A percentile compares a stretch with the other conserved stretches of the same genome.
Evolutionary conservation across 257 asterid genomes (phyloP).

Genomic region (Capsicum pubescens): DNA sequence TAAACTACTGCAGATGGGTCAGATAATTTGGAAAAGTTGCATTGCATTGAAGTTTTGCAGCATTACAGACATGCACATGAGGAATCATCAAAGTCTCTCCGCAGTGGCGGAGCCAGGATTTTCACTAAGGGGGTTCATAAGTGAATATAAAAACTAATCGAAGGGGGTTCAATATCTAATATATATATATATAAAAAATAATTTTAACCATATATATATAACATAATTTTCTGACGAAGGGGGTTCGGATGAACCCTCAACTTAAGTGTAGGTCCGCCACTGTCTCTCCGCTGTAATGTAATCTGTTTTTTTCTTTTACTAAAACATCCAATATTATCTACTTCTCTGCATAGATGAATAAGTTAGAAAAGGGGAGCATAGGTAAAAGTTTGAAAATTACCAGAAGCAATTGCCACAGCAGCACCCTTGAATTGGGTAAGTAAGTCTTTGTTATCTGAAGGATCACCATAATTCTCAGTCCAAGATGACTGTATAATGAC

Average conservation of each 20-base stretch:
- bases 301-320: background rate
- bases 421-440: constrained; percentile 90
- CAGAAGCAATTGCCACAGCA: constrained; percentile 91
- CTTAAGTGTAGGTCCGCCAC: too few relatives aligned
- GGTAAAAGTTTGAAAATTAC: constrained; percentile 37
- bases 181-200: too few relatives aligned
- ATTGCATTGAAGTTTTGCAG: background rate
- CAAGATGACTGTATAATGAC: constrained; percentile 83
- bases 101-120: too few relatives aligned
- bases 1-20: background rate
- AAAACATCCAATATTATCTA: background rate
- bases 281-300: background rate
- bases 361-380: background rate
- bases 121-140: too few relatives aligned
- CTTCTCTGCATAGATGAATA: background rate
- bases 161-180: too few relatives aligned
- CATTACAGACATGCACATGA: background rate
- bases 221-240: too few relatives aligned
- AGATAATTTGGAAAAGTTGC: background rate
- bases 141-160: too few relatives aligned
- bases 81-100: background rate
- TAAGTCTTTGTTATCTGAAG: constrained; percentile 88
- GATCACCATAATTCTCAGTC: constrained; percentile 90
- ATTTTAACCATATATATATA: too few relatives aligned
- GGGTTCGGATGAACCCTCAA: too few relatives aligned